phyloP scores from a whole-genome alignment of 306 rosid genomes.

The Quercus agrifolia region DNA sequence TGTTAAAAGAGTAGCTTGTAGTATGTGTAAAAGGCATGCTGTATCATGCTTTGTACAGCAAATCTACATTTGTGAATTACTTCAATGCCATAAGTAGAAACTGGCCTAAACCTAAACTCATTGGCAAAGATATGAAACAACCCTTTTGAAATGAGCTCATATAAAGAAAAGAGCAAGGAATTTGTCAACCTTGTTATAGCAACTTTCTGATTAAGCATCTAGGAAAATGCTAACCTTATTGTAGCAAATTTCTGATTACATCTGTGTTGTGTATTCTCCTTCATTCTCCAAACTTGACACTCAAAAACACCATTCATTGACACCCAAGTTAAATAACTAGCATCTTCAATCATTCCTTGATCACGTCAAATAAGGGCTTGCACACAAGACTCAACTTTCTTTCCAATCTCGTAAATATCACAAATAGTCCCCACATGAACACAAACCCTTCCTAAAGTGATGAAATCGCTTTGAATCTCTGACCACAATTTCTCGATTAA shows the following conservation, averaged over 20 bases:
- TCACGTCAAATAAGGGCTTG: background rate
- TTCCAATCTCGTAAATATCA: constrained; percentile 27
- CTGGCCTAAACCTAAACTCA: no score
- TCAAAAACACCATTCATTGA: no score
- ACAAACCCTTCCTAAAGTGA: constrained; percentile 65
- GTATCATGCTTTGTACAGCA: background rate
- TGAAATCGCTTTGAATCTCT: constrained; percentile 80
- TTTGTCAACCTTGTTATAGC: background rate
- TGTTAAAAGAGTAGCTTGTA: constrained; percentile 9
- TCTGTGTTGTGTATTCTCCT: no score
- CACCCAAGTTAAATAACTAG: no score
- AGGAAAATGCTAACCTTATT: background rate
- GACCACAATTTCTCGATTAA: constrained; percentile 53
- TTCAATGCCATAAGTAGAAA: no score
- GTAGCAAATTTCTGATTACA: no score
- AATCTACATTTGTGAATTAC: background rate
- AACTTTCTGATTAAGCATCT: background rate
- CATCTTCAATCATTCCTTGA: background rate
- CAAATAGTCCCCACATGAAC: constrained; percentile 77
- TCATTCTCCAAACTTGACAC: no score
- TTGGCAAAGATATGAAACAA: background rate
- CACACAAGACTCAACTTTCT: constrained; percentile 13
- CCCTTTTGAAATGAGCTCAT: background rate
- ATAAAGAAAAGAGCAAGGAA: background rate
- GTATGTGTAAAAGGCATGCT: constrained; percentile 4